Base-by-base conservation (phyloP, 306 rosid species). In the Begonia peltatifolia region DNA sequence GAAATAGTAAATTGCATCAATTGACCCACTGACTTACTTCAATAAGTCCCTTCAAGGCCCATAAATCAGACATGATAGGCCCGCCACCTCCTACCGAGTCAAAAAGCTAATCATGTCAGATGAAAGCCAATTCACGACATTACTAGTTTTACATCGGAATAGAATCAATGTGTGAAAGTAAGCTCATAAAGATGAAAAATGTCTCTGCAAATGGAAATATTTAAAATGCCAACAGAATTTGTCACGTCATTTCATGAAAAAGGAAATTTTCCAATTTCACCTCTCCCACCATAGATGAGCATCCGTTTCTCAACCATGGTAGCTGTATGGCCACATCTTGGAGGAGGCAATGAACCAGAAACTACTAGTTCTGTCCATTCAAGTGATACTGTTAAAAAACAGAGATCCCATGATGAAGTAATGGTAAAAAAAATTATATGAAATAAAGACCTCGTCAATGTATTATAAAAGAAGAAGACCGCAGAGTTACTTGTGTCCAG, bases 1-100 rank as follows among this genome's bases (percentile, higher is more conserved):
- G 14, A 42, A 17, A 65, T 36, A 20, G 46, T 16, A 64, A 58
- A 30, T 5, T 4, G 38, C 38, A 30, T 30, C 38, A 7, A 30
- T 30, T 57, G 43, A 42, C 62, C 42, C 49, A 20, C 61, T 55
- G 53, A 90, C 94, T 93, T 80, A 76, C 95, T 56, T 80, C 97
- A 53, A 90, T 73, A 49, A 90, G 84, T 65, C 97, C 95, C 71
- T 85, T 90, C 76, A 90, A 71, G 25, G 95, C 97, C 97, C 97
- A 90, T 66, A 90, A 83, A 75, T 89, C 95, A 58, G 94, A 87
- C 97, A 90, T 76, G 54, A 90, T 85, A n/a, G 97, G 92, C 68
- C 97, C 95, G 41, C 95, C 94, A 52, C 95, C 97, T 61, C 95
- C 97, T 90, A 65, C 66, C 63, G 41, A 49, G 63, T 64, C 59